Percentiles rank a stretch among this genome's conserved stretches.
Evolutionary conservation across 805 yeast genomes (phyloP).

Genomic region (Saccharomycopsis fibuligera): DNA sequence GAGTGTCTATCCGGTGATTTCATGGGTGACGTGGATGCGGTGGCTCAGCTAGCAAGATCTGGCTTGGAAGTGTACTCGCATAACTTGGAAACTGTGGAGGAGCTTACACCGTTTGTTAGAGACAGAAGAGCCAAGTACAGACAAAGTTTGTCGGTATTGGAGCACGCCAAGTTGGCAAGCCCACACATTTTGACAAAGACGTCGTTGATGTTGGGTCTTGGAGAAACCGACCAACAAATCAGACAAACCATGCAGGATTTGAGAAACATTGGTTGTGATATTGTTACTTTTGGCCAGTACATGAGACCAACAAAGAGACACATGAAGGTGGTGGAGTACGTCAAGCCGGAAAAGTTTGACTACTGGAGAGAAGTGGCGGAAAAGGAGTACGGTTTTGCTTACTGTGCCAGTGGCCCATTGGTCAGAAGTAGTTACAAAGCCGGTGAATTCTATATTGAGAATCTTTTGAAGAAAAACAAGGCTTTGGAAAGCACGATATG

Average conservation of each 20-base stretch:
- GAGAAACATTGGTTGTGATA: slow-evolving; percentile 75
- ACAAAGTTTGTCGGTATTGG: slow-evolving; percentile 74
- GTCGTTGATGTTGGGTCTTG: slow-evolving; percentile 92
- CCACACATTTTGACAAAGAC: slow-evolving; percentile 84
- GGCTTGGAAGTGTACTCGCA: slow-evolving; percentile 97
- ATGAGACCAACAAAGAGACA: slow-evolving; percentile 99
- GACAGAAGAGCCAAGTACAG: slow-evolving; percentile 95
- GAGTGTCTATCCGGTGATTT: slow-evolving; percentile 95
- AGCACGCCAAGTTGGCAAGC: slow-evolving; percentile 71
- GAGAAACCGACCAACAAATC: slow-evolving; percentile 90
- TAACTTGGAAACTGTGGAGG: slow-evolving; percentile 94
- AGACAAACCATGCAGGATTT: slow-evolving; percentile 69
- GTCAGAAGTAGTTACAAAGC: slow-evolving; percentile 97
- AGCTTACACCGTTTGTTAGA: slow-evolving; percentile 86
- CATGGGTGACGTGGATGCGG: slow-evolving; percentile 82
- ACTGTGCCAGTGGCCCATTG: slow-evolving; percentile 96
- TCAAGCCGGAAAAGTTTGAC: slow-evolving; percentile 90
- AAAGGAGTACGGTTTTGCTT: slow-evolving; percentile 81
- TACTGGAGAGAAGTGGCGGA: slow-evolving; percentile 83
- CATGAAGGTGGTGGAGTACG: slow-evolving; percentile 94
- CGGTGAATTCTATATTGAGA: slow-evolving; percentile 95
- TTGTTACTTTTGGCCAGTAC: slow-evolving; percentile 97
- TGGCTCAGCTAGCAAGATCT: slow-evolving; percentile 68
- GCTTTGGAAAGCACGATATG: too few relatives aligned
- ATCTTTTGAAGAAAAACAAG: slow-evolving; percentile 71